phyloP scores from a whole-genome alignment of 352 stramenopile species.

The Detonula confervacea region DNA sequence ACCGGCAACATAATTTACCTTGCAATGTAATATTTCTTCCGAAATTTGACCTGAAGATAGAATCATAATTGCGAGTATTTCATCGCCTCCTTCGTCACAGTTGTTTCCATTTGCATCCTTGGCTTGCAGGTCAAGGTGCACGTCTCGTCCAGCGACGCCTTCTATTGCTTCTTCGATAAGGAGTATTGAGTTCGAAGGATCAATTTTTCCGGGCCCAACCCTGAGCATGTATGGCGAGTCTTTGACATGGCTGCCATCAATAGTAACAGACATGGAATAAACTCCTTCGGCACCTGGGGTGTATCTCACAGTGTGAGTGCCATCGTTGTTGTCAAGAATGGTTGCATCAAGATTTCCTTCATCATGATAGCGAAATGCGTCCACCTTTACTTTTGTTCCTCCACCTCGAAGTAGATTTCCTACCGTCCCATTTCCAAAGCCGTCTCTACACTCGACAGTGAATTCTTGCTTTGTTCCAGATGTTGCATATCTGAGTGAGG shows the following conservation, averaged over 20 bases:
- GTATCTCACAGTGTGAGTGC: conserved; percentile 36
- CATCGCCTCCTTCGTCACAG: conserved; percentile 21
- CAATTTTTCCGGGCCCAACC: conserved; percentile 30
- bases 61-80: conserved; percentile 32
- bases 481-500: too few species aligned
- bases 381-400: too few species aligned
- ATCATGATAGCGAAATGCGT: too few species aligned
- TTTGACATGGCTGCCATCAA: conserved; percentile 31
- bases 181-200: conserved; percentile 14
- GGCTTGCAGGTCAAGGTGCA: conserved; percentile 27
- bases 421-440: too few species aligned
- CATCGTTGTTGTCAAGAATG: too few species aligned
- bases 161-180: conserved; percentile 5
- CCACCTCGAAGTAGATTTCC: too few species aligned
- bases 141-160: conserved; percentile 9
- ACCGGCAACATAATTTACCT: conserved; percentile 6
- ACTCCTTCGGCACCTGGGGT: conserved; percentile 18
- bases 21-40: conserved; percentile 11
- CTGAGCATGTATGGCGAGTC: conserved; percentile 47
- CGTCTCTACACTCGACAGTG: too few species aligned
- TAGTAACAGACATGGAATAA: too few species aligned
- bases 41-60: neutral
- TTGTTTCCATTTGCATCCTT: conserved; percentile 32
- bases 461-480: too few species aligned
- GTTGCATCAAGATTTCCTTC: too few species aligned